Percentiles rank a stretch among this genome's conserved stretches.
Evolutionary conservation across 1,139 yeast species (phyloP).

Genomic region (Geotrichum europaeum): DNA sequence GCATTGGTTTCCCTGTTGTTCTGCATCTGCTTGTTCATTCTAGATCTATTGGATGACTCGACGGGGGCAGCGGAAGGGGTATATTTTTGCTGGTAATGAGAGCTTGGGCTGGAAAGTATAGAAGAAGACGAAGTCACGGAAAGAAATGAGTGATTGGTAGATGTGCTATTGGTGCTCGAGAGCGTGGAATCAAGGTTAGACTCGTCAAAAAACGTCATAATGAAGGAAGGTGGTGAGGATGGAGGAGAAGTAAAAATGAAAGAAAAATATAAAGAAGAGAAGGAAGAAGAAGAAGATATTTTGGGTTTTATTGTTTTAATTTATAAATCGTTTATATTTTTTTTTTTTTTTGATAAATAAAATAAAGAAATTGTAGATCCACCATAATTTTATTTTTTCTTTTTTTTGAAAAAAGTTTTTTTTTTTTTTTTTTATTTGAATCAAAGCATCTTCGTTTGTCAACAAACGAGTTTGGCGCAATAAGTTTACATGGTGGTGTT

Average conservation of each 20-base stretch:
- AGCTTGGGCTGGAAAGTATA: background rate
- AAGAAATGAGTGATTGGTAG: background rate
- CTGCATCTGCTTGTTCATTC: constrained; percentile 4
- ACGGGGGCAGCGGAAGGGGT: background rate
- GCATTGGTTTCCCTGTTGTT: background rate
- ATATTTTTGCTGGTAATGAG: background rate
- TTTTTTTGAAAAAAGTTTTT: no score
- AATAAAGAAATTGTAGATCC: background rate
- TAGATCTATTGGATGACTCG: background rate
- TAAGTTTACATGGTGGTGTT: background rate
- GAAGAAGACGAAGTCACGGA: background rate
- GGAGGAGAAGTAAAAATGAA: background rate
- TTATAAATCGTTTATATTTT: no score
- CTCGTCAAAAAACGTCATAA: constrained; percentile 2
- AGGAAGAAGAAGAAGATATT: background rate
- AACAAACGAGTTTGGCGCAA: background rate
- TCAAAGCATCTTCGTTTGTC: background rate
- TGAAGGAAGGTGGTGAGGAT: background rate
- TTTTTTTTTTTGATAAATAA: background rate
- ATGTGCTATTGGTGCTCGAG: background rate
- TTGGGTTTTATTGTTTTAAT: background rate
- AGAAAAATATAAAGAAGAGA: no score
- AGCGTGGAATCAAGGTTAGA: constrained; percentile 4
- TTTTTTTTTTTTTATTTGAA: background rate
- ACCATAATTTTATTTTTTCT: background rate